Evolutionary conservation across 2,329 filamentous ascomycete species (phyloP), one percentile per base, ranked within the genome.

Genomic region (Zarea fungicola): DNA sequence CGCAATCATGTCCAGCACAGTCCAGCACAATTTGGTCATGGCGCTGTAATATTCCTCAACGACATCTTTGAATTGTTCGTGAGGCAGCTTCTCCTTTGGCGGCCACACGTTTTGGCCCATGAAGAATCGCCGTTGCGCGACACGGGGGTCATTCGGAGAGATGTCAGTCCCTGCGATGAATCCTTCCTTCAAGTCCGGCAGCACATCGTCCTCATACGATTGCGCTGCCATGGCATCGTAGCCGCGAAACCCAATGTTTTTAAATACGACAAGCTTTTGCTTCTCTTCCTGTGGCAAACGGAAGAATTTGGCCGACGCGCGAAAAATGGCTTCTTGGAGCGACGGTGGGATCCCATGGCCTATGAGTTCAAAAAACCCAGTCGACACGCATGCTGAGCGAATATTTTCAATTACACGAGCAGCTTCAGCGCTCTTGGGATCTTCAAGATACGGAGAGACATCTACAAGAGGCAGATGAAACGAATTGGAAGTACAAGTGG

Each of bases 301-400:
- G 16, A 62, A 63, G 42, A 63, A 59, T 5, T 36, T 35, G 5
- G 32, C 29, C 25, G 49, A 45, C 37, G 44, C 54, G 18, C 53
- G 51, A 42, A 56, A 46, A 11, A 62, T 44, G 16, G 53, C 55
- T 18, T 51, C 29, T 29, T 59, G 58, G 36, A 55, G 35, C 19
- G 53, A 51, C 3, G 52, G 16, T 22, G 58, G 50, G 19, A 66
- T 52, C 5, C 63, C 63, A 43, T 65, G 62, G 6, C 61, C 61
- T 28, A 57, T 54, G 2, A 62, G 55, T 42, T 63, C 59, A 51
- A 66, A 65, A 54, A 66, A 66, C 19, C 63, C 63, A 39, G 58
- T 60, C 2, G 40, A 55, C 1, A 49, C 53, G 50, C 53, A 60
- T 2, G 62, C 62, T 28, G 62, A 51, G 18, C 58, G 35, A 19